A percentile compares a stretch with the other conserved stretches of the same genome.
Evolutionary conservation across 2,329 filamentous ascomycete genomes (phyloP).

Genomic region (Penicillium sp.): DNA sequence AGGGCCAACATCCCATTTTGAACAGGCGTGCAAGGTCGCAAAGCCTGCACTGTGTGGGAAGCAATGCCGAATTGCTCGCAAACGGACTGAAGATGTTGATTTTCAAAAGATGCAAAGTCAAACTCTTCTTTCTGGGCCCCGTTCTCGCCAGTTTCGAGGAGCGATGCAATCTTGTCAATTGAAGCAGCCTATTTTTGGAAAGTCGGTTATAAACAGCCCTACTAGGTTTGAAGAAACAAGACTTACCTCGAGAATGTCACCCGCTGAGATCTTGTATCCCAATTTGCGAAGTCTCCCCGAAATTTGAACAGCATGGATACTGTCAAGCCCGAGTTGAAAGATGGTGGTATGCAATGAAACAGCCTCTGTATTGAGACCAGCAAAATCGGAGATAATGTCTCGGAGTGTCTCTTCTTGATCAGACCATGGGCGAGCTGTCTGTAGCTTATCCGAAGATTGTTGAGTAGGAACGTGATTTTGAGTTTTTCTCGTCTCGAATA

Average conservation of each 20-base stretch:
- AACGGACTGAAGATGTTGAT: constrained; percentile 38
- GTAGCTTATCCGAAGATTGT: constrained; percentile 3
- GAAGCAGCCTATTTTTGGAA: constrained; percentile 33
- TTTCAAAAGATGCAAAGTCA: constrained; percentile 55
- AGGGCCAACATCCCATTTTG: constrained; percentile 79
- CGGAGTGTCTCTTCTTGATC: constrained; percentile 56
- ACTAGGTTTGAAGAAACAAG: background rate
- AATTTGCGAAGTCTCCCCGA: constrained; percentile 64
- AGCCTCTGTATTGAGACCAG: constrained; percentile 48
- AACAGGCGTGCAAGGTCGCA: constrained; percentile 76
- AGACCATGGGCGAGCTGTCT: constrained; percentile 46
- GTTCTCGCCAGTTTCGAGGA: constrained; percentile 40
- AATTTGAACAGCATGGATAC: constrained; percentile 80
- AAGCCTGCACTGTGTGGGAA: constrained; percentile 49
- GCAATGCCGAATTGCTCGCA: constrained; percentile 32
- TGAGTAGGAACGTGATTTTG: background rate
- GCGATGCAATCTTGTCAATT: constrained; percentile 33
- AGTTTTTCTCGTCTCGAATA: constrained; percentile 23
- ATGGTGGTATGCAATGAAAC: constrained; percentile 69
- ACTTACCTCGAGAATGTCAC: constrained; percentile 68
- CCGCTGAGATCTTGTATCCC: constrained; percentile 61
- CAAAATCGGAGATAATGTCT: constrained; percentile 59
- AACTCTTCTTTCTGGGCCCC: constrained; percentile 27
- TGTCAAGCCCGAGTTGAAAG: constrained; percentile 86
- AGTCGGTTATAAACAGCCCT: constrained; percentile 8